These are phyloP conservation scores for Phytophthora citricola DNA, from an alignment of 352 stramenopile species.

Conservation along the genomic window DNA sequence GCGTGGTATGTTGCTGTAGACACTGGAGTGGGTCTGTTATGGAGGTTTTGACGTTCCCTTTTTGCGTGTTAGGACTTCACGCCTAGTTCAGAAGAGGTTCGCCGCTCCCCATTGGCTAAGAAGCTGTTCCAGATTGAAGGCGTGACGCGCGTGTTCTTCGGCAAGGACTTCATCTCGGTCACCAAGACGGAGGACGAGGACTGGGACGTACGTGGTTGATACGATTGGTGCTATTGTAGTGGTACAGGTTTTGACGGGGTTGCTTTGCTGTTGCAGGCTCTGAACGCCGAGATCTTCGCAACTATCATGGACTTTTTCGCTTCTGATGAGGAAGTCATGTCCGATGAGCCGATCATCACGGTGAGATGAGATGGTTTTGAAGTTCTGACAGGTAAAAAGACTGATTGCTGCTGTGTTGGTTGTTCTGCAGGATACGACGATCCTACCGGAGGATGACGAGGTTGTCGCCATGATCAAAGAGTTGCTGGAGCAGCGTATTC, in stretches of 20 bases:
- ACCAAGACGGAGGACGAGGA: constrained; percentile 95
- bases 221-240: not conserved
- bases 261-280: constrained; percentile 40
- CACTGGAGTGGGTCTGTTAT: not conserved
- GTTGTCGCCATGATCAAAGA: constrained; percentile 99
- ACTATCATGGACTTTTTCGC: constrained; percentile 99
- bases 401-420: constrained; percentile 1
- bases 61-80: constrained; percentile 78
- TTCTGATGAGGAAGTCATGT: constrained; percentile 87
- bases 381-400: not conserved
- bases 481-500: constrained; percentile 98
- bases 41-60: not conserved
- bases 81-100: constrained; percentile 83
- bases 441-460: constrained; percentile 97
- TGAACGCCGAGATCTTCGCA: constrained; percentile 94
- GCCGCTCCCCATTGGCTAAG: constrained; percentile 94
- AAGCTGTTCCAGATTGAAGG: constrained; percentile 97
- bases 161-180: constrained; percentile 98
- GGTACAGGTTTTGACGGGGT: constrained; percentile 1
- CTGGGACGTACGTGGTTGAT: constrained; percentile 87
- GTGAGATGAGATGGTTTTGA: constrained; percentile 32
- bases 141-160: constrained; percentile 97
- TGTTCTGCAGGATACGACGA: constrained; percentile 83
- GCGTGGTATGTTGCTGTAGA: constrained; percentile 43
- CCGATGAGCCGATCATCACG: constrained; percentile 86